Base-by-base conservation (phyloP, 1,284 basidiomycete species). In the Leccinum variabile region DNA sequence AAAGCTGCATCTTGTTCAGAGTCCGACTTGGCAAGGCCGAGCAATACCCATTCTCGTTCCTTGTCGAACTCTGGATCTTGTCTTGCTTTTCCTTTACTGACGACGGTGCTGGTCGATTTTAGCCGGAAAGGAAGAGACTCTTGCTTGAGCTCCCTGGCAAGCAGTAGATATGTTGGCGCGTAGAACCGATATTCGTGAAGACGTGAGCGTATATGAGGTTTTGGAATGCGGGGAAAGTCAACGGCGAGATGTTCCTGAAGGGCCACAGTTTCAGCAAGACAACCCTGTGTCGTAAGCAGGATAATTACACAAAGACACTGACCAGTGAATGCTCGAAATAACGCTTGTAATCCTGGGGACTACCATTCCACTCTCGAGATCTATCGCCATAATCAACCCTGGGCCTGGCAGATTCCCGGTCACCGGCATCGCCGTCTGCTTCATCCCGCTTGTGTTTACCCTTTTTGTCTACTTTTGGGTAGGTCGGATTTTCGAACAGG, bases 171-270 rank as follows among this genome's bases (percentile, higher is more conserved):
- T 0, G 87, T 79, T 0, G 88, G 87, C 0, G 84, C 87, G 65
- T 90, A 92, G 28, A 89, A 77, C 8, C 80, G 80, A 60, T 82
- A 68, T 0, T 61, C 44, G 0, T 63, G 56, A 3, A 89, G 76
- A 1, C 68, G 72, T 14, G 68, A 65, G 8, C 82, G 82, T 44
- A 91, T 73, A 65, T 85, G 78, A 0, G 76, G 69, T 61, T 81
- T 81, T 0, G 87, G 86, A 8, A 88, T 80, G 37, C 74, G 75
- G 8, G 87, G 84, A 70, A 88, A 91, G 64, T 87, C 83, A 1
- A 69, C 61, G 67, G 79, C 77, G 1, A 91, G 79, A 65, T 83
- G 81, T 35, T 81, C 77, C 85, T 87, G 66, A 18, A 60, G 16
- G 11, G 46, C 16, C 14, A 8, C 5, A 10, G 18, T 25, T 32